Base-by-base conservation (phyloP, 2,329 filamentous ascomycete species). In the Neodidymelliopsis sp. region DNA sequence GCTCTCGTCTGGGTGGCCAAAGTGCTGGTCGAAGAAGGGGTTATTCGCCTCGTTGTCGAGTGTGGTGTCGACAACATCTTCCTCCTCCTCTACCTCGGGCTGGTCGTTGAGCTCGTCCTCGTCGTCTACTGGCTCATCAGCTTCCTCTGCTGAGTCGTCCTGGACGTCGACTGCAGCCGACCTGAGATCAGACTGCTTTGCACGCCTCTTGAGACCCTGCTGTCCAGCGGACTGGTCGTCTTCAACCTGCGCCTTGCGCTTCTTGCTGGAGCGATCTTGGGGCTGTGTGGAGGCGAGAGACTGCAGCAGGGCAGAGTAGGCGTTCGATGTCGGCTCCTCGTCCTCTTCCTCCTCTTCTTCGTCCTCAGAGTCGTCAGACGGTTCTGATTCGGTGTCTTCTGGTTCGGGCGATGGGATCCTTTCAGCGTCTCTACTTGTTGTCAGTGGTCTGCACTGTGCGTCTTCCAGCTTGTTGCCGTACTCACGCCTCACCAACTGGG, bases 1-100 rank as follows among this genome's bases (percentile, higher is more conserved):
- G 5, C 80, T 78, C 37, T 88, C 83, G 34, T 92, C 82, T 0
- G 86, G 84, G 30, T 79, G 79, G 24, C 84, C 83, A 68, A 95
- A 96, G 73, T 97, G 93, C 6, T 78, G 75, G 56, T 94, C 88
- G 65, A 95, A 97, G 0, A 90, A 88, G 5, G 44, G 65, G 38
- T 76, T 72, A 35, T 74, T 74, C 16, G 74, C 74, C 9, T 75
- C 73, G 1, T 75, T 76, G 16, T 83, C 80, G n/a, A 54, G 70
- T n/a, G 63, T 58, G 13, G 59, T 51, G 6, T 58, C 58, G 27
- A 65, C 58, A 18, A 44, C 34, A 4, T 71, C 62, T 4, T 37
- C 62, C 11, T 49, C 28, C 56, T 46, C 10, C 53, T 56, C 25
- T 60, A 20, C 59, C 3, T 65, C 60, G 3, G 55, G 56, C 2